Evolutionary conservation across 305 asterid species (phyloP).

Genomic region (Striga hermonthica): DNA sequence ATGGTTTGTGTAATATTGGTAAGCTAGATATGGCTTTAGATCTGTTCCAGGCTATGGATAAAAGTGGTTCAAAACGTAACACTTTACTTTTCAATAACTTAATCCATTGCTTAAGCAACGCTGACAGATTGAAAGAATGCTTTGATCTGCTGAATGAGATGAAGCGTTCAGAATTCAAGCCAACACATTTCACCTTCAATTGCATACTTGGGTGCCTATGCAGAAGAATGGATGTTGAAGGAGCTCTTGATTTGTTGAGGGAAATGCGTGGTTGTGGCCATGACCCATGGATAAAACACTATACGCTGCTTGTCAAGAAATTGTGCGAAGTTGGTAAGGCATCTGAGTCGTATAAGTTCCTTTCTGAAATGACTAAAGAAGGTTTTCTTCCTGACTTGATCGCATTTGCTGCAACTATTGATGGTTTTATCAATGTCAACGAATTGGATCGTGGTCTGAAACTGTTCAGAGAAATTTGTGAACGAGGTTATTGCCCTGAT

Average conservation of each 20-base stretch:
- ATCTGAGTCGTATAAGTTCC: constrained; percentile 62
- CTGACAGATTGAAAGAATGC: constrained; percentile 55
- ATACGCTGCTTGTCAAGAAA: constrained; percentile 61
- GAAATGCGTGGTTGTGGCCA: constrained; percentile 74
- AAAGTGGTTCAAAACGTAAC: constrained; percentile 45
- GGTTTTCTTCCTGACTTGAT: constrained; percentile 77
- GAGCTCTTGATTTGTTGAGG: constrained; percentile 57
- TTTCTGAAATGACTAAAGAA: constrained; percentile 51
- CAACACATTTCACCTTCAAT: constrained; percentile 80
- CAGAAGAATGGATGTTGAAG: constrained; percentile 48
- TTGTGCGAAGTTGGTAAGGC: constrained; percentile 60
- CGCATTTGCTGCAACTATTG: constrained; percentile 66
- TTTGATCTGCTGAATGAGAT: constrained; percentile 59
- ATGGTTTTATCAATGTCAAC: constrained; percentile 60
- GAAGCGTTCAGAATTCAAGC: constrained; percentile 58
- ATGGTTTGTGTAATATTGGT: constrained; percentile 56
- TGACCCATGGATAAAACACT: constrained; percentile 87
- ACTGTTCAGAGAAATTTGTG: constrained; percentile 61
- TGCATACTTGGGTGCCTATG: constrained; percentile 83
- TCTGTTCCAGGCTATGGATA: constrained; percentile 57
- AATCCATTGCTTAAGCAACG: constrained; percentile 54
- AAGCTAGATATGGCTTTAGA: constrained; percentile 62
- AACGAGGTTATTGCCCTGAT: constrained; percentile 68
- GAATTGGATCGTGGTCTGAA: constrained; percentile 55
- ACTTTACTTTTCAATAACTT: constrained; percentile 68